Evolutionary conservation across 805 yeast species (phyloP).

Genomic region (Teunomyces lycoperdinae): DNA sequence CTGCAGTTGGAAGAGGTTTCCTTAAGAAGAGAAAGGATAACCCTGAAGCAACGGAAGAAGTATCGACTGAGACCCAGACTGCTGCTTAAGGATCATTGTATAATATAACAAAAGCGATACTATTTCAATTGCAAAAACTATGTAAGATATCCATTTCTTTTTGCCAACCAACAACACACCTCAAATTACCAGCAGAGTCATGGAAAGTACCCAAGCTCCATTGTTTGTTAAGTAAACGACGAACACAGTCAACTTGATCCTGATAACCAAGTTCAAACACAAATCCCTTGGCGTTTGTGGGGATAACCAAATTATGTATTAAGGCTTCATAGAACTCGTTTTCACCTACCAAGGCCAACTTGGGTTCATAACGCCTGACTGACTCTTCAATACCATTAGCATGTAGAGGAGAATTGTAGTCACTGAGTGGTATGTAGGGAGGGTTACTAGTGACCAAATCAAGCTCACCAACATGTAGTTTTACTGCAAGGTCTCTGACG

Average conservation of each 20-base stretch:
- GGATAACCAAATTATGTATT: constrained; percentile 40
- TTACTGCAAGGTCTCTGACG: constrained; percentile 1
- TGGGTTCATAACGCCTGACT: constrained; percentile 73
- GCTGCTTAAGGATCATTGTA: not conserved
- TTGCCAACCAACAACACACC: constrained; percentile 69
- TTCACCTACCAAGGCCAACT: constrained; percentile 75
- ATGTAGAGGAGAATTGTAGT: constrained; percentile 34
- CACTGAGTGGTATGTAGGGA: constrained; percentile 67
- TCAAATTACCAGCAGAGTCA: constrained; percentile 50
- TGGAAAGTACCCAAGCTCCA: constrained; percentile 51
- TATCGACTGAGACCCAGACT: not conserved
- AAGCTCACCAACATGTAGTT: constrained; percentile 12
- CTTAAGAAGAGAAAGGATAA: constrained; percentile 33
- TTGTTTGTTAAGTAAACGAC: constrained; percentile 15
- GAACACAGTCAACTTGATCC: constrained; percentile 51
- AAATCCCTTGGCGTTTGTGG: constrained; percentile 49
- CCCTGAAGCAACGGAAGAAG: not conserved
- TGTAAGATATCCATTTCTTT: constrained; percentile 4
- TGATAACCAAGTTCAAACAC: constrained; percentile 74
- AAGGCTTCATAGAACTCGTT: constrained; percentile 66
- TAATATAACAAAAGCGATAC: not conserved
- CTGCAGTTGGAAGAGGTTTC: constrained; percentile 67
- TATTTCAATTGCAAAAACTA: not conserved
- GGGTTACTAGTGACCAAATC: constrained; percentile 83
- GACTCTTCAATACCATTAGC: constrained; percentile 53